Conservation (phyloP, 495 filamentous ascomycete species). For the Penicillium alfredii region DNA sequence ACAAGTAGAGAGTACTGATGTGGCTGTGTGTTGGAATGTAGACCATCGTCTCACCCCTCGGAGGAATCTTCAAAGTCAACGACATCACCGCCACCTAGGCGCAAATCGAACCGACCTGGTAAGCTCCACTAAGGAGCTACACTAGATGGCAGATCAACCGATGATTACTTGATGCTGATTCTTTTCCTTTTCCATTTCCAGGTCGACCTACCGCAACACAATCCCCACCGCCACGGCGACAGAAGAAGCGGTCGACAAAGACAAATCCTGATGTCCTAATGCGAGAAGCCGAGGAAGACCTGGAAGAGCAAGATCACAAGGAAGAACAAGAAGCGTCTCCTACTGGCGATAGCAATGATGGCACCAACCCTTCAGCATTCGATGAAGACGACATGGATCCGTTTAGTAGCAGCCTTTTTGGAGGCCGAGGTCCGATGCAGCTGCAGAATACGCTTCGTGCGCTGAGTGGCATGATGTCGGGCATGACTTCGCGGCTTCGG, state of each 20-base stretch:
- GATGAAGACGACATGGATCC: constrained; percentile 71
- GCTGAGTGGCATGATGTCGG: constrained; percentile 84
- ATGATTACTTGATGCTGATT: no score
- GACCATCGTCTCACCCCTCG: constrained; percentile 39
- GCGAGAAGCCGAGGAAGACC: constrained; percentile 45
- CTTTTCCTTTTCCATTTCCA: constrained; percentile 5
- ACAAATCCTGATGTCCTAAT: constrained; percentile 47
- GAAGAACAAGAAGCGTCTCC: constrained; percentile 35
- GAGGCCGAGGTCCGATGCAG: constrained; percentile 56
- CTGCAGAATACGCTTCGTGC: constrained; percentile 81
- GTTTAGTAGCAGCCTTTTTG: constrained; percentile 67
- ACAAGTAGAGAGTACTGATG: neutral
- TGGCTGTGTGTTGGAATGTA: constrained; percentile 10
- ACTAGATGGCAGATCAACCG: no score
- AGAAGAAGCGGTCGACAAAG: constrained; percentile 53
- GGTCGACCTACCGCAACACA: constrained; percentile 32
- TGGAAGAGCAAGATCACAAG: constrained; percentile 31
- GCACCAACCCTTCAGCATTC: constrained; percentile 43
- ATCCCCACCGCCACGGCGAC: constrained; percentile 31
- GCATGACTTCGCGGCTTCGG: constrained; percentile 70
- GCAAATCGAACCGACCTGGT: constrained; percentile 60
- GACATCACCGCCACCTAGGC: constrained; percentile 52
- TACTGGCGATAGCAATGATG: constrained; percentile 59
- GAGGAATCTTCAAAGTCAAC: constrained; percentile 39
- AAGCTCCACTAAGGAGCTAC: no score